Evolutionary conservation across 352 stramenopile species (phyloP), one percentile per base, ranked within the genome.

Genomic region (Globisporangium acanthophoron): DNA sequence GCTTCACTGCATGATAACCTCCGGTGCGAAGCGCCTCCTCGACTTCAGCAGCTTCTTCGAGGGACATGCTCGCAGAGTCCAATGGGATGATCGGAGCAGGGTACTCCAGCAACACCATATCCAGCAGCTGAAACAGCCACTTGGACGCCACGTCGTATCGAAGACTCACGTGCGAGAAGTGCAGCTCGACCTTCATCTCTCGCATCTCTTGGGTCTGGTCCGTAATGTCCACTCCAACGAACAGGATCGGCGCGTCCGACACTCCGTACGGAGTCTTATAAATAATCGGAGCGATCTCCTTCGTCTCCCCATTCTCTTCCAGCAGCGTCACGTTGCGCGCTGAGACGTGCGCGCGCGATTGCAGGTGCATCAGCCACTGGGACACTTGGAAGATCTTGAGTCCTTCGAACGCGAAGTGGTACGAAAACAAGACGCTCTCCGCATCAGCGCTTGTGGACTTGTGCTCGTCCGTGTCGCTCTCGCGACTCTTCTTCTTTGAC

Each of bases 121-220:
- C 77, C 5, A 90, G 66, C 60, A 92, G 71, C 60, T 91, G 76
- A 27, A 88, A 72, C 35, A 92, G 62, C 84, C 86, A 95, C 61
- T 85, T 90, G 12, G 86, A 93, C 3, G 72, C 68, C 43, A 91
- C 82, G 31, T 94, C 81, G 59, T 93, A 92, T 21, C 86, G 80
- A 57, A 90, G 69, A 59, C 80, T 94, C 24, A 90, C 62, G 55
- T 95, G 83, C 39, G 86, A 95, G 33, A 92, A 69, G 39, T 95
- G 82, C n/a, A 95, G 61, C 37, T 92, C 84, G 1, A 92, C 77
- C 60, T 90, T 92, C 73, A 92, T 94, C 48, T 95, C 86, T 0
- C 86, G 73, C 86, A 95, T 95, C 46, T 90, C 84, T 64, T 92
- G 86, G 9, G 86, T 92, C 54, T 92, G 78, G 45, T 93, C 82